Base-by-base conservation (phyloP, 1,284 basidiomycete genomes). In the Amylostereum areolatum region DNA sequence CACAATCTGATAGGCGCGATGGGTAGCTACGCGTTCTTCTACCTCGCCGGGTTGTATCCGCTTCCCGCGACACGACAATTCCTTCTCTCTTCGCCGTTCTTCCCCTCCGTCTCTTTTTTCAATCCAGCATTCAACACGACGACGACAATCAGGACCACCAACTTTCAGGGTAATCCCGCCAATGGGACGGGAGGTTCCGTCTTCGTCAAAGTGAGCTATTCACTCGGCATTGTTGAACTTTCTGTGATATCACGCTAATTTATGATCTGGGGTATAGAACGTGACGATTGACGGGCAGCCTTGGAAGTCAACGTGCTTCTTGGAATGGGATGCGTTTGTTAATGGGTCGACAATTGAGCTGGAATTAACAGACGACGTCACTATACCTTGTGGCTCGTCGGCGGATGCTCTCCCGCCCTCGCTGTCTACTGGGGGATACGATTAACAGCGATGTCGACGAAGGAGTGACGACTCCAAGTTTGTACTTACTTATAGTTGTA, bases 11-110 rank as follows among this genome's bases (percentile, higher is more conserved):
- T 55, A 65, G 83, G 80, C 42, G 85, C 84, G 0, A 86, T 87
- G 85, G 84, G 73, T 2, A 82, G 81, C 55, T 84, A 81, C 53
- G 79, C 74, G 2, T 69, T 74, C 1, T 85, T 82, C 62, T 79
- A 78, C 57, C 69, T 83, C 5, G 67, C 73, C 0, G 81, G 81
- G 2, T 58, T 85, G 57, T 84, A 83, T 54, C 81, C 81, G 1
- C 62, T 83, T 3, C 81, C 82, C 0, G 78, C 78, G 11, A 83
- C 81, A 1, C 66, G 67, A 10, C 81, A 83, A 55, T 67, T 77
- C 57, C 70, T 85, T 1, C 67, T 85, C 3, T 78, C 78, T 5
- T 83, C 81, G 2, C 80, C 82, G 0, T 82, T 71, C 64, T 84
- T 84, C 69, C 75, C 71, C 1, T 61, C 74, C 52, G 71, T 83